A percentile compares a stretch with the other conserved stretches of the same genome.
These are phyloP conservation scores for Pleurotus giganteus DNA, from an alignment of 768 basidiomycete genomes.

Conservation along the genomic window DNA sequence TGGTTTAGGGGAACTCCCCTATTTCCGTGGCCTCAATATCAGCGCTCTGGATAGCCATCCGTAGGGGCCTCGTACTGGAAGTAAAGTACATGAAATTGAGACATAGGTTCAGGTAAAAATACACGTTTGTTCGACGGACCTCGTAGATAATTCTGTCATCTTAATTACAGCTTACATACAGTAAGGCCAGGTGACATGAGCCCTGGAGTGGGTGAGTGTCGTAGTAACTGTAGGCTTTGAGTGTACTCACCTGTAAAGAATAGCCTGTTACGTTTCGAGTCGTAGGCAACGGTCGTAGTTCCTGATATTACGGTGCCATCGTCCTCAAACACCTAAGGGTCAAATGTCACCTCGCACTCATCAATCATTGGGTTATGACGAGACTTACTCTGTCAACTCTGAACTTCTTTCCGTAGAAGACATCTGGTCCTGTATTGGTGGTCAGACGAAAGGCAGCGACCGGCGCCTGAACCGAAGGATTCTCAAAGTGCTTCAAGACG, in stretches of 20 bases:
- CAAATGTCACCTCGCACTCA: constrained; percentile 9
- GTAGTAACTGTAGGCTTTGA: neutral
- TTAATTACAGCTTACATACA: neutral
- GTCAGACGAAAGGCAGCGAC: constrained; percentile 52
- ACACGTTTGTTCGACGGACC: too few relatives aligned
- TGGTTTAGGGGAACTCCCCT: too few relatives aligned
- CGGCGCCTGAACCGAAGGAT: constrained; percentile 41
- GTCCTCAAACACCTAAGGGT: constrained; percentile 62
- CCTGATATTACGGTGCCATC: constrained; percentile 55
- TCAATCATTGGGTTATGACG: too few relatives aligned
- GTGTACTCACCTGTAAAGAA: constrained; percentile 55
- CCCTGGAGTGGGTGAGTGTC: neutral
- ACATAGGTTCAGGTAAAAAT: too few relatives aligned
- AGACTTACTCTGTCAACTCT: constrained; percentile 50
- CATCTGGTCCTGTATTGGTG: constrained; percentile 45
- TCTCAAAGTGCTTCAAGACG: constrained; percentile 34
- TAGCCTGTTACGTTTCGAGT: constrained; percentile 44
- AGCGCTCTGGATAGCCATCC: too few relatives aligned
- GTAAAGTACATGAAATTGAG: too few relatives aligned
- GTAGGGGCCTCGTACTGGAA: too few relatives aligned
- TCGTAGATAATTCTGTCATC: too few relatives aligned
- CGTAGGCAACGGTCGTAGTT: constrained; percentile 56
- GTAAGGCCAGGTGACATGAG: neutral
- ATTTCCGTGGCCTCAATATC: too few relatives aligned
- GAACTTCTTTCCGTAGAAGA: constrained; percentile 61